Conservation (phyloP, 306 rosid genomes). For the Sindora glabra region DNA sequence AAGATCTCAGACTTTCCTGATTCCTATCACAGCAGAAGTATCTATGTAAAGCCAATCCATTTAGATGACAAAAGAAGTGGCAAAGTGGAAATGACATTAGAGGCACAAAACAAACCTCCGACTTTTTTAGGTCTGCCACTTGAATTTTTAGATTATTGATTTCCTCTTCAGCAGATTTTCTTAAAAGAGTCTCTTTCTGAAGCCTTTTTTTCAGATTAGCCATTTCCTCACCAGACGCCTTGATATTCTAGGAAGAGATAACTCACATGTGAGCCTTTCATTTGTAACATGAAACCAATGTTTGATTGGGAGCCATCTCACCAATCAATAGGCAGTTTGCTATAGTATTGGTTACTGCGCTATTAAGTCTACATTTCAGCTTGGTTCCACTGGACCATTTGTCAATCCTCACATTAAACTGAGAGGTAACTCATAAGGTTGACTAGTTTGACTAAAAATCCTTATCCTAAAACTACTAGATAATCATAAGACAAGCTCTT, state of each 20-base stretch:
- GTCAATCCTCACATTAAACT: neutral
- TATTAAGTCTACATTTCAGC: neutral
- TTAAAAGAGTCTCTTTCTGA: conserved; percentile 55
- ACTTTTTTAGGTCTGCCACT: conserved; percentile 61
- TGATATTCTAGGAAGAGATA: conserved; percentile 22
- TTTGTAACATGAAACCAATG: conserved; percentile 7
- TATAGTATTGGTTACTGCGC: neutral
- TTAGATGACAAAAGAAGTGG: conserved; percentile 6
- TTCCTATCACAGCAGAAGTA: conserved; percentile 39
- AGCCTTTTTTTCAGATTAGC: conserved; percentile 59
- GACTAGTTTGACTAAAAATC: neutral
- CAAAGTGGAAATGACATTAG: conserved; percentile 10
- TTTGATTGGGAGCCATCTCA: neutral
- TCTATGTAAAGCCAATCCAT: conserved; percentile 19
- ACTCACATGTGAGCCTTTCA: conserved; percentile 10
- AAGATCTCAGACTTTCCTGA: conserved; percentile 61
- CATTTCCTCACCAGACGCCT: conserved; percentile 51
- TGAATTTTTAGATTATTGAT: conserved; percentile 53
- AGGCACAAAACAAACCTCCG: conserved; percentile 60
- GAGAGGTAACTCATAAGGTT: neutral
- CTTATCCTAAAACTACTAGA: neutral
- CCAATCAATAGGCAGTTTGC: neutral
- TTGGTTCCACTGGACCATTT: neutral
- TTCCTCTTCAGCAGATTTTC: conserved; percentile 90
- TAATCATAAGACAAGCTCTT: neutral